These are phyloP conservation scores for Anethum foeniculum DNA, from an alignment of 140 eudicot genomes.

Conservation along the genomic window DNA sequence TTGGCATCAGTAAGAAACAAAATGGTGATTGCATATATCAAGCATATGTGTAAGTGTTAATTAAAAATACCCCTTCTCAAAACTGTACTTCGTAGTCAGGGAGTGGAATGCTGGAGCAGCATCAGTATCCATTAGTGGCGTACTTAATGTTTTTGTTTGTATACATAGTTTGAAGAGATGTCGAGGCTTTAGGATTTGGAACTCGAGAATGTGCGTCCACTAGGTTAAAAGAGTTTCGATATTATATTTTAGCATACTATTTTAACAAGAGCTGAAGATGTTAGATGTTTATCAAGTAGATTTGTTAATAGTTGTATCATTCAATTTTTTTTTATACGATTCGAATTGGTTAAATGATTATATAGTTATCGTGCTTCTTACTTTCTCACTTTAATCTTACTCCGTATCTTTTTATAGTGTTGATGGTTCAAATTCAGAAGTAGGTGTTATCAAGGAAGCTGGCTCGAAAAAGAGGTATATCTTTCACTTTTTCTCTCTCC, in stretches of 20 bases:
- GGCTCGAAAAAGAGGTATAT: conserved; percentile 9
- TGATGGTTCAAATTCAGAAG: conserved; percentile 8
- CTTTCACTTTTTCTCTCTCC: neutral
- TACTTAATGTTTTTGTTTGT: neutral
- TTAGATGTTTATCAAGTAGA: neutral
- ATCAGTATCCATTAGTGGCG: neutral
- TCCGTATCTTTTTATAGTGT: conserved; percentile 26
- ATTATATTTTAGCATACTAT: neutral
- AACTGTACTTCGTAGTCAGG: neutral
- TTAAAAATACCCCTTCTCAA: neutral
- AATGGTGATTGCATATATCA: neutral
- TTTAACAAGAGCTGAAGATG: neutral
- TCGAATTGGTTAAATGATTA: neutral
- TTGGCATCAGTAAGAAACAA: neutral
- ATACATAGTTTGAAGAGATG: neutral
- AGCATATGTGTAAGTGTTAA: neutral
- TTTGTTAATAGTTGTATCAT: neutral
- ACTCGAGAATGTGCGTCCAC: neutral
- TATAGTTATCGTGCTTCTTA: neutral
- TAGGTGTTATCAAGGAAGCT: neutral
- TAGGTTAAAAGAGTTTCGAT: neutral
- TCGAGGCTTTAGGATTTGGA: neutral
- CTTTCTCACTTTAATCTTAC: conserved; percentile 7
- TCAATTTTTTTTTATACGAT: neutral
- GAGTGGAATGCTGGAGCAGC: neutral